Evolutionary conservation across 371 early-diverging fungal species (phyloP).

Genomic region (Catenaria anguillulae): DNA sequence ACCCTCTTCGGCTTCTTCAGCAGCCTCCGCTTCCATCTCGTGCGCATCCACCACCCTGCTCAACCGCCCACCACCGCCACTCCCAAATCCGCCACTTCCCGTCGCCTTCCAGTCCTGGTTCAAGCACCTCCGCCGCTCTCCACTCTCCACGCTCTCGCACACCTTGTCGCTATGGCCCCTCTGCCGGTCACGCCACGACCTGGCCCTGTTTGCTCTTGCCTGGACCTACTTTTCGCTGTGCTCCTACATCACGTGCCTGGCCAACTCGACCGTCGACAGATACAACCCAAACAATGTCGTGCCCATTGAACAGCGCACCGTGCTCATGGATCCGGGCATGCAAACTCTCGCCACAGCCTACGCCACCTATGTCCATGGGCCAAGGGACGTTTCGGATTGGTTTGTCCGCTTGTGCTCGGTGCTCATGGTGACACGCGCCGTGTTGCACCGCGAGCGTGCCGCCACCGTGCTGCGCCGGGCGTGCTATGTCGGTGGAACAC

Average conservation of each 20-base stretch:
- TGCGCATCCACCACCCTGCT: too few species aligned
- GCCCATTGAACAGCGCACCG: conserved; percentile 14
- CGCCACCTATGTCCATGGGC: not conserved
- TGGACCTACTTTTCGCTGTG: not conserved
- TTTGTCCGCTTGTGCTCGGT: not conserved
- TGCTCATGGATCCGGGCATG: conserved; percentile 19
- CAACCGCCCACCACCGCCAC: too few species aligned
- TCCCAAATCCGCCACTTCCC: too few species aligned
- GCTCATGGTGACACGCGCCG: not conserved
- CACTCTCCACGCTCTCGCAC: too few species aligned
- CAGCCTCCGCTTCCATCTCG: too few species aligned
- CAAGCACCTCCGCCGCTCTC: too few species aligned
- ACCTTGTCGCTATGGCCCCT: too few species aligned
- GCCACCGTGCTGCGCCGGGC: not conserved
- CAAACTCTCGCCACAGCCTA: conserved; percentile 16
- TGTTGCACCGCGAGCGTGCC: not conserved
- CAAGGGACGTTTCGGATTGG: conserved; percentile 1
- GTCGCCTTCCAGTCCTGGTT: too few species aligned
- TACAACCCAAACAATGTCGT: conserved; percentile 16
- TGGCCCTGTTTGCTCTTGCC: not conserved
- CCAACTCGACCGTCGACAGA: conserved; percentile 21
- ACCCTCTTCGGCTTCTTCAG: too few species aligned
- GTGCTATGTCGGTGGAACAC: not conserved
- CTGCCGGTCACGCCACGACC: not conserved
- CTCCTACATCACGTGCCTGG: conserved; percentile 6